Evolutionary conservation across 495 filamentous ascomycete genomes (phyloP), one percentile per base, ranked within the genome.

Genomic region (Aspergillus funiculosus): DNA sequence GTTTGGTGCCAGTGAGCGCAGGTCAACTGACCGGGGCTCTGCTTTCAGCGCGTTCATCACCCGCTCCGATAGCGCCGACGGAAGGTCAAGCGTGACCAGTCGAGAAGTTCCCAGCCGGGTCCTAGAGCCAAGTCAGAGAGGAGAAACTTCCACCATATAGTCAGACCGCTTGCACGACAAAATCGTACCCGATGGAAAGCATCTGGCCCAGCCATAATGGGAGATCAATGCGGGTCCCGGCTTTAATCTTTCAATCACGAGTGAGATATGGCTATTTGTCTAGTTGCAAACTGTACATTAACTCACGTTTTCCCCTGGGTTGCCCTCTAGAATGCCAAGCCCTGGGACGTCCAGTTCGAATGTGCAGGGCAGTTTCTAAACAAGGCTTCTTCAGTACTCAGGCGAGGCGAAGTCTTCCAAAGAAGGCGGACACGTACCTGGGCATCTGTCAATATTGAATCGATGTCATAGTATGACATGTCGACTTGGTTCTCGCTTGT

Each of bases 191-290:
- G 34, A 95, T 83, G 32, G 88, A 91, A 20, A 98, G 84, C 77
- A 95, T 90, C 67, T 95, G 88, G 46, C 85, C 88, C n/a, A 98
- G 82, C 94, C 94, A 98, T 61, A 97, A 73, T 26, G 92, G 94
- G 1, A 98, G 80, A 45, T 85, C 80, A 43, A 95, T 71, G 22
- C 79, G 79, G 2, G 87, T 89, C 25, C 86, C 85, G 31, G 82
- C 64, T 66, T 87, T 89, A 51, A 97, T 85, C 79, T 83, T 14
- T 13, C 2, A 43, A 7, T 19, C 13, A 11, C 31, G 20, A 1
- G 30, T 53, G 35, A 54, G 59, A 10, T 14, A 38, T 32, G 29
- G 34, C 0, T n/a, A 11, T 2, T n/a, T 31, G 8, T 29, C 17
- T 18, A 18, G 9, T 14, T 11, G 7, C 30, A n/a, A 7, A 6